phyloP scores from a whole-genome alignment of 2,329 filamentous ascomycete species.

The Dactylonectria estremocensis region DNA sequence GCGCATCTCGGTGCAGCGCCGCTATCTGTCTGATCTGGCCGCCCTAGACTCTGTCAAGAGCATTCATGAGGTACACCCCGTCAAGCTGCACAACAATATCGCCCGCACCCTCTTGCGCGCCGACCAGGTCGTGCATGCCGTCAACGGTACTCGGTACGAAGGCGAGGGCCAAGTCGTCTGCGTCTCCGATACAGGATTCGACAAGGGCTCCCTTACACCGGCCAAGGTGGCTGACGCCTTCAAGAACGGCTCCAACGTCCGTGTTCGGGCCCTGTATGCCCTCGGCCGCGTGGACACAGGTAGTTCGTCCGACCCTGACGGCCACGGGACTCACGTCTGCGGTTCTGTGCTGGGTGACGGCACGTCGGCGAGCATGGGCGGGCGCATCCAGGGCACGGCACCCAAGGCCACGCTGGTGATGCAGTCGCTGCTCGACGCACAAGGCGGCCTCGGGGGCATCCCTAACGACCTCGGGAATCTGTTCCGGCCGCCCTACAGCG shows the following conservation, averaged over 20 bases:
- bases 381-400: slow-evolving; percentile 8
- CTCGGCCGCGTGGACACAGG: not conserved
- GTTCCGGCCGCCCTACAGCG: slow-evolving; percentile 2
- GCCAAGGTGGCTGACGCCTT: not conserved
- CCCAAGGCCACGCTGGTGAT: slow-evolving; percentile 3
- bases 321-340: slow-evolving; percentile 7
- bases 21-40: too few relatives aligned
- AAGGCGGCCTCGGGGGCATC: not conserved
- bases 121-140: too few relatives aligned
- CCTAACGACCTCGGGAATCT: slow-evolving; percentile 8
- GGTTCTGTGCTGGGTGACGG: slow-evolving; percentile 12
- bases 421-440: not conserved
- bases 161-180: slow-evolving; percentile 1
- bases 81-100: too few relatives aligned
- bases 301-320: slow-evolving; percentile 11
- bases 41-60: too few relatives aligned
- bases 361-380: not conserved
- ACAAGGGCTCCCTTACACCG: slow-evolving; percentile 2
- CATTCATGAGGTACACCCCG: too few relatives aligned
- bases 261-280: not conserved
- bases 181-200: slow-evolving; percentile 8
- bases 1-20: too few relatives aligned
- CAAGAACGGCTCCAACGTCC: too few relatives aligned
- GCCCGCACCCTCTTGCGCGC: too few relatives aligned
- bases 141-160: not conserved